Conservation (phyloP, 2,329 filamentous ascomycete species). For the Phialophora expanda region DNA sequence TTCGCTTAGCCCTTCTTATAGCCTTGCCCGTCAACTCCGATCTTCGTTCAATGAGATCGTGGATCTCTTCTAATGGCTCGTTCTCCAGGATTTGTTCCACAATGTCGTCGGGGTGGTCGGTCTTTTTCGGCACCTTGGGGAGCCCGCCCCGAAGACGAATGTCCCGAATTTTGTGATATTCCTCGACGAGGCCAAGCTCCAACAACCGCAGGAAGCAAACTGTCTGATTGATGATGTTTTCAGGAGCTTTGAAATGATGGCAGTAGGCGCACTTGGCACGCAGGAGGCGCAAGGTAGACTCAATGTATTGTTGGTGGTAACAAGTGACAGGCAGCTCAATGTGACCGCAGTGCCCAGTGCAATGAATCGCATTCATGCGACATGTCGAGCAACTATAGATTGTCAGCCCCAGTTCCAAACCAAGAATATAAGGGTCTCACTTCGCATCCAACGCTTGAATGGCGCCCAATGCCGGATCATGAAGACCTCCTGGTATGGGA, state of each 20-base stretch:
- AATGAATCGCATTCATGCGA: constrained; percentile 77
- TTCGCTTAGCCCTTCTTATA: constrained; percentile 62
- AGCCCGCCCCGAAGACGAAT: constrained; percentile 49
- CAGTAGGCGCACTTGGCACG: constrained; percentile 91
- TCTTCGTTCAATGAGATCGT: constrained; percentile 60
- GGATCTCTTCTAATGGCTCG: constrained; percentile 56
- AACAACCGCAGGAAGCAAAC: constrained; percentile 84
- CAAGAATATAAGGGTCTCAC: constrained; percentile 13
- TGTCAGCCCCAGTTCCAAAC: constrained; percentile 21
- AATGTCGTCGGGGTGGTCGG: constrained; percentile 19
- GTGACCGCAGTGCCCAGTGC: constrained; percentile 91
- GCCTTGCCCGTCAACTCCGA: constrained; percentile 74
- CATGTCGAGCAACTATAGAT: constrained; percentile 82
- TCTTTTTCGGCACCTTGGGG: constrained; percentile 17
- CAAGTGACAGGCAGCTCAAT: constrained; percentile 92
- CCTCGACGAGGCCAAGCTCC: constrained; percentile 78
- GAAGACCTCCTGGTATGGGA: constrained; percentile 86
- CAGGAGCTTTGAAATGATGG: constrained; percentile 79
- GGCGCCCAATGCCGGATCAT: constrained; percentile 88
- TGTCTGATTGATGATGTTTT: constrained; percentile 76
- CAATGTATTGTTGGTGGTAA: constrained; percentile 96
- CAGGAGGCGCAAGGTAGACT: constrained; percentile 83
- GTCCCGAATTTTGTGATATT: constrained; percentile 58
- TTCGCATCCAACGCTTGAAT: constrained; percentile 61
- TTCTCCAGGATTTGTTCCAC: constrained; percentile 52